Evolutionary conservation across 176 grass and related monocot species (phyloP).

Genomic region (Raddia distichophylla): DNA sequence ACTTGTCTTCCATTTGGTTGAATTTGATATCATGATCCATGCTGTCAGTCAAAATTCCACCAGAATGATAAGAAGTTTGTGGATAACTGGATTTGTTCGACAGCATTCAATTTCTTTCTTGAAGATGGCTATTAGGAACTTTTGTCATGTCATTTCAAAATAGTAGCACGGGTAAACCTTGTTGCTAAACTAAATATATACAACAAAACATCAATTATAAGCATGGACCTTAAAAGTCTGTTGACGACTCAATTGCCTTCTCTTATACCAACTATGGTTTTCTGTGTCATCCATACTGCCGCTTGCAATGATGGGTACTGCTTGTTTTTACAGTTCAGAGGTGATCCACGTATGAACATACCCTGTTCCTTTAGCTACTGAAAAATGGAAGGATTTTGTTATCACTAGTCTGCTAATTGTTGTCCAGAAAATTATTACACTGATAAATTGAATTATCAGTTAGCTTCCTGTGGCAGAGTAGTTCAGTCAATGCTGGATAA

Average conservation of each 20-base stretch:
- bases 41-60: neutral
- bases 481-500: neutral
- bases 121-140: neutral
- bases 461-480: neutral
- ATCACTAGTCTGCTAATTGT: neutral
- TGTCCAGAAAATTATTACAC: neutral
- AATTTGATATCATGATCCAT: neutral
- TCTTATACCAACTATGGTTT: neutral
- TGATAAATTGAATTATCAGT: neutral
- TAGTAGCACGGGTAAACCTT: neutral
- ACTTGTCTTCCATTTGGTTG: constrained; percentile 7
- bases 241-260: neutral
- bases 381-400: neutral
- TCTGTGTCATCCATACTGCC: constrained; percentile 4
- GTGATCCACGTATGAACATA: neutral
- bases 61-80: neutral
- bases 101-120: neutral
- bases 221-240: neutral
- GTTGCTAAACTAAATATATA: constrained; percentile 13
- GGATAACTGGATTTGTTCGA: neutral
- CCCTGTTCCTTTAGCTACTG: neutral
- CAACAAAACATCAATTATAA: neutral
- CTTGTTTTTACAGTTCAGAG: constrained; percentile 2
- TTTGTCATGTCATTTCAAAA: neutral
- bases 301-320: neutral